phyloP scores from a whole-genome alignment of 2,329 filamentous ascomycete species.

The Aureobasidium subglaciale region DNA sequence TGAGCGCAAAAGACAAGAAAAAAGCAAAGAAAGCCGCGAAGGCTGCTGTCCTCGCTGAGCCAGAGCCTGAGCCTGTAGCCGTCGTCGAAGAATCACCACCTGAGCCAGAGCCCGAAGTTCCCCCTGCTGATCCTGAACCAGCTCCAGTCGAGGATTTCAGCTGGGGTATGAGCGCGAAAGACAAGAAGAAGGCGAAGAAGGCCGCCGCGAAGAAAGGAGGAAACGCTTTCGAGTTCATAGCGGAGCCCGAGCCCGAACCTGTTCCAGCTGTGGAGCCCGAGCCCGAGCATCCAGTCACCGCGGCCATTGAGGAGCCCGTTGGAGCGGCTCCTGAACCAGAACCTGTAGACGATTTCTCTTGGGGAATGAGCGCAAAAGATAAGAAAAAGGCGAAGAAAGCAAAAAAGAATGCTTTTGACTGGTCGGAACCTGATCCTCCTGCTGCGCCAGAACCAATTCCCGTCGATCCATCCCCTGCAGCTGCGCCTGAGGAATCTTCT shows the following conservation, averaged over 20 bases:
- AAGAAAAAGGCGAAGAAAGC: constrained; percentile 38
- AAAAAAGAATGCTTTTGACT: constrained; percentile 22
- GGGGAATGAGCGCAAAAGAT: constrained; percentile 21
- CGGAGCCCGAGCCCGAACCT: constrained; percentile 25
- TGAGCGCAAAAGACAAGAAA: constrained; percentile 23
- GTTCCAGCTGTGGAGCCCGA: constrained; percentile 24
- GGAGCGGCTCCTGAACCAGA: background rate
- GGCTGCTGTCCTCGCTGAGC: constrained; percentile 22
- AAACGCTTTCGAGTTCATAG: constrained; percentile 23
- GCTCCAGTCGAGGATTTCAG: constrained; percentile 29
- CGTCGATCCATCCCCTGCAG: constrained; percentile 24
- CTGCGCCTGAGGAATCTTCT: constrained; percentile 28
- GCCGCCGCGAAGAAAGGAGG: constrained; percentile 34
- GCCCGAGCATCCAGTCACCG: constrained; percentile 25
- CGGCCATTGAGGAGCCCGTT: background rate
- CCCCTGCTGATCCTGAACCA: constrained; percentile 31
- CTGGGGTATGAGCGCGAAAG: constrained; percentile 33
- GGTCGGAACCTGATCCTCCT: constrained; percentile 18
- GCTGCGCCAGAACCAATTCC: constrained; percentile 21
- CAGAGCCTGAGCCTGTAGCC: constrained; percentile 22
- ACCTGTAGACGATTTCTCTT: constrained; percentile 15
- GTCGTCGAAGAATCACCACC: constrained; percentile 21
- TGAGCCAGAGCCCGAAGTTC: constrained; percentile 31
- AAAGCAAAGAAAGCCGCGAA: constrained; percentile 35
- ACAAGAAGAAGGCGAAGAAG: constrained; percentile 44